A percentile compares a stretch with the other conserved stretches of the same genome.
Conservation (phyloP, 192 early-diverging fungal genomes). For the Backusella australiensis region DNA sequence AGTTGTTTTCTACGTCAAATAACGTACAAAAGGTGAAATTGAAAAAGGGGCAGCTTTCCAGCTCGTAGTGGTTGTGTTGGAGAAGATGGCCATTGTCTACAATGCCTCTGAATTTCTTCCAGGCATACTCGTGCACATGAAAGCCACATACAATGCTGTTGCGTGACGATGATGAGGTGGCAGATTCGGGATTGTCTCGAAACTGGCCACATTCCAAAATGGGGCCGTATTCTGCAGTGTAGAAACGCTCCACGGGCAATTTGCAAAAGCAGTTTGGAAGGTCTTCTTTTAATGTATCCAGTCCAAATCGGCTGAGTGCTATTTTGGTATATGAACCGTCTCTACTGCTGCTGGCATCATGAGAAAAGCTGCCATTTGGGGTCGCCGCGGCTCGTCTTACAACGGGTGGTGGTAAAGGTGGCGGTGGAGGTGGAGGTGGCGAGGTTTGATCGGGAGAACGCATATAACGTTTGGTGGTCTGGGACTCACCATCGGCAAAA, state of each 20-base stretch:
- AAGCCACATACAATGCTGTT: constrained; percentile 8
- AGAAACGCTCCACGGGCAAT: neutral
- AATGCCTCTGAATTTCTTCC: neutral
- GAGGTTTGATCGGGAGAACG: neutral
- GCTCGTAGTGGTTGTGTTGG: neutral
- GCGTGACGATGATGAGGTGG: too few relatives aligned
- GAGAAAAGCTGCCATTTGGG: neutral
- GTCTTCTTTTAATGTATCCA: neutral
- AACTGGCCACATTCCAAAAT: neutral
- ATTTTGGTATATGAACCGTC: neutral
- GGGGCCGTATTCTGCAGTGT: neutral
- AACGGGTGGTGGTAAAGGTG: neutral
- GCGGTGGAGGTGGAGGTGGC: neutral
- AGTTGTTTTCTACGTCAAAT: constrained; percentile 1
- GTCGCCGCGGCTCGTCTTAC: neutral
- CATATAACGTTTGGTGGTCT: too few relatives aligned
- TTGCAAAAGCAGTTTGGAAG: neutral
- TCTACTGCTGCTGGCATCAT: neutral
- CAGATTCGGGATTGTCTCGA: neutral
- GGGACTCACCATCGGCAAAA: neutral
- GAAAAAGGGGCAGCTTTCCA: neutral
- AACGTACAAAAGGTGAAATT: constrained; percentile 17
- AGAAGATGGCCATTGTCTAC: neutral
- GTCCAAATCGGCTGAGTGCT: neutral
- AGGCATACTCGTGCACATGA: constrained; percentile 13